These are phyloP conservation scores for Parastagonospora nodorum DNA, from an alignment of 2,329 filamentous ascomycete species.

Conservation along the genomic window DNA sequence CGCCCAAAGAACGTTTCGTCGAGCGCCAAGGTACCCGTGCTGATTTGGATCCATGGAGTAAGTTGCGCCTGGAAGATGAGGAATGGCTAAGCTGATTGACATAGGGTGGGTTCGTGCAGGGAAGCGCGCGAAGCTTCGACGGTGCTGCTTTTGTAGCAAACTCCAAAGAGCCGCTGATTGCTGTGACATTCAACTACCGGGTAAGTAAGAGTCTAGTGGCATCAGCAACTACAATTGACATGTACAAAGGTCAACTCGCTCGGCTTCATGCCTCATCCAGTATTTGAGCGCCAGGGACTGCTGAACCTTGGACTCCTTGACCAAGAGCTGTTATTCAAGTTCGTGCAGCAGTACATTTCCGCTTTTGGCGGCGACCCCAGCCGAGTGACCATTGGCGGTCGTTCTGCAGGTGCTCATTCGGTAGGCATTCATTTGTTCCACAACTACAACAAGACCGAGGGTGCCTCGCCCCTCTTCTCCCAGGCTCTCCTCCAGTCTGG, in stretches of 20 bases:
- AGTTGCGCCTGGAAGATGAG: background rate
- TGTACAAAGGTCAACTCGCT: conserved; percentile 23
- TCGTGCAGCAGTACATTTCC: conserved; percentile 46
- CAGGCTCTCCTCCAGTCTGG: conserved; percentile 36
- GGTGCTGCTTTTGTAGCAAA: conserved; percentile 32
- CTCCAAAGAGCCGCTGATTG: conserved; percentile 26
- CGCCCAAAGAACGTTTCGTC: conserved; percentile 20
- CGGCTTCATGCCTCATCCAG: conserved; percentile 30
- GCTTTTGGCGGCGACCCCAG: conserved; percentile 47
- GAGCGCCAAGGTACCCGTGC: conserved; percentile 27
- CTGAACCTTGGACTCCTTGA: conserved; percentile 36
- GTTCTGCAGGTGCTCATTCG: conserved; percentile 42
- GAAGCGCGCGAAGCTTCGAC: conserved; percentile 31
- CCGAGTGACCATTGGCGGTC: conserved; percentile 46
- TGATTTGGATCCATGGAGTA: conserved; percentile 39
- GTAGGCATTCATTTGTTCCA: conserved; percentile 36
- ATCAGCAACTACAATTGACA: background rate
- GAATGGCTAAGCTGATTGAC: background rate
- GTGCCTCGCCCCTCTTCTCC: conserved; percentile 27
- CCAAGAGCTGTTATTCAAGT: conserved; percentile 34
- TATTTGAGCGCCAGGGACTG: conserved; percentile 30
- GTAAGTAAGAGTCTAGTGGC: conserved; percentile 3
- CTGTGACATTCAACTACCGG: conserved; percentile 37
- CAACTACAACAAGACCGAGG: conserved; percentile 32
- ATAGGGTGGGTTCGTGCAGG: conserved; percentile 24